Evolutionary conservation across 2,329 filamentous ascomycete genomes (phyloP).

Genomic region (Cladosporium sp.): DNA sequence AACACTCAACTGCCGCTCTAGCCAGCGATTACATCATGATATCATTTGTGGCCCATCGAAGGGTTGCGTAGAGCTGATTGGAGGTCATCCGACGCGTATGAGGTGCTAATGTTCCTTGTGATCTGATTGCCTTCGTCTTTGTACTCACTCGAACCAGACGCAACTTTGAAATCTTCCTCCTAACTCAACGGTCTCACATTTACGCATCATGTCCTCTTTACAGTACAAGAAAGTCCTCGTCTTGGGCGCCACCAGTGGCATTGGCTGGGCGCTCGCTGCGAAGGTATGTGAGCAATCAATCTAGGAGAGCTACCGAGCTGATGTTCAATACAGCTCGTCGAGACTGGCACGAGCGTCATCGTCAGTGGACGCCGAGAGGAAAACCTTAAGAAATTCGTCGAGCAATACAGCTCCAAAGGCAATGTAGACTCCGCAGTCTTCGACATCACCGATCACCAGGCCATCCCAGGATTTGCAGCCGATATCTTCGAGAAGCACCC

Average conservation of each 20-base stretch:
- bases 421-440: constrained; percentile 49
- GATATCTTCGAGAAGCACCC: constrained; percentile 47
- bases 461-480: constrained; percentile 48
- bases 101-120: neutral
- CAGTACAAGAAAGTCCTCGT: constrained; percentile 56
- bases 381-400: constrained; percentile 51
- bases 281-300: constrained; percentile 25
- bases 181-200: neutral
- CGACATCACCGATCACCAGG: constrained; percentile 53
- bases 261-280: constrained; percentile 52
- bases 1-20: neutral
- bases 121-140: neutral
- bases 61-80: neutral
- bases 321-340: constrained; percentile 37
- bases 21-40: constrained; percentile 13
- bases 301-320: neutral
- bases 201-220: constrained; percentile 25
- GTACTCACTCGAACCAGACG: neutral
- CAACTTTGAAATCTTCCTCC: neutral
- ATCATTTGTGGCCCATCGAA: neutral
- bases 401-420: constrained; percentile 45
- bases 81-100: neutral
- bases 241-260: constrained; percentile 55
- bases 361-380: constrained; percentile 54
- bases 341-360: constrained; percentile 50